A percentile compares a stretch with the other conserved stretches of the same genome.
These are phyloP conservation scores for Pseudogymnoascus sp. DNA, from an alignment of 2,329 filamentous ascomycete genomes.

Conservation along the genomic window DNA sequence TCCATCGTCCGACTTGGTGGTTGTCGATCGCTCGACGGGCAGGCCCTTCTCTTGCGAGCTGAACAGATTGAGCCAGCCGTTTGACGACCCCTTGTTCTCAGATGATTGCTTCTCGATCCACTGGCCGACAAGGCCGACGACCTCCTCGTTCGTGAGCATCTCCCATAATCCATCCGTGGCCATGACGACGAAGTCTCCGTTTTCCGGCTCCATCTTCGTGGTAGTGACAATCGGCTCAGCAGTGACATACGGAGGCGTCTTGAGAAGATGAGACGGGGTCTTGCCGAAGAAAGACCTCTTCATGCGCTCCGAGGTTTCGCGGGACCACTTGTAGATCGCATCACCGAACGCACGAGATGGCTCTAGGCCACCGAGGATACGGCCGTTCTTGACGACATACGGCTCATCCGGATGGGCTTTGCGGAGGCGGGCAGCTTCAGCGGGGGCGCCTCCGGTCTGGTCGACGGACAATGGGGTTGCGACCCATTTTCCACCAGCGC, in stretches of 20 bases:
- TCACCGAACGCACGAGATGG: slow-evolving; percentile 93
- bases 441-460: slow-evolving; percentile 83
- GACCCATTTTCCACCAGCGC: slow-evolving; percentile 77
- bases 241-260: slow-evolving; percentile 93
- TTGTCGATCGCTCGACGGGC: slow-evolving; percentile 64
- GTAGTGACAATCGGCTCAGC: slow-evolving; percentile 92
- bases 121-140: slow-evolving; percentile 89
- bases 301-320: slow-evolving; percentile 73
- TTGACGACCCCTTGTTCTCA: slow-evolving; percentile 29
- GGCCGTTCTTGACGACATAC: slow-evolving; percentile 77
- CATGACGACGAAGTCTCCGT: slow-evolving; percentile 91
- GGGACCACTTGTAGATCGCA: slow-evolving; percentile 92
- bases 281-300: slow-evolving; percentile 83
- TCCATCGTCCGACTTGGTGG: slow-evolving; percentile 45
- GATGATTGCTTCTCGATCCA: slow-evolving; percentile 76
- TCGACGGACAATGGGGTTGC: slow-evolving; percentile 85
- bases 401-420: slow-evolving; percentile 84
- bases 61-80: slow-evolving; percentile 60
- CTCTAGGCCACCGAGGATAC: slow-evolving; percentile 85
- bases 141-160: slow-evolving; percentile 98
- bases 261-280: slow-evolving; percentile 64
- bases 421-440: slow-evolving; percentile 74
- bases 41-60: slow-evolving; percentile 48
- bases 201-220: slow-evolving; percentile 79
- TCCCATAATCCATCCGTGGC: slow-evolving; percentile 97